Evolutionary conservation across 2,329 filamentous ascomycete species (phyloP).

Genomic region (Botrytis squamosa): DNA sequence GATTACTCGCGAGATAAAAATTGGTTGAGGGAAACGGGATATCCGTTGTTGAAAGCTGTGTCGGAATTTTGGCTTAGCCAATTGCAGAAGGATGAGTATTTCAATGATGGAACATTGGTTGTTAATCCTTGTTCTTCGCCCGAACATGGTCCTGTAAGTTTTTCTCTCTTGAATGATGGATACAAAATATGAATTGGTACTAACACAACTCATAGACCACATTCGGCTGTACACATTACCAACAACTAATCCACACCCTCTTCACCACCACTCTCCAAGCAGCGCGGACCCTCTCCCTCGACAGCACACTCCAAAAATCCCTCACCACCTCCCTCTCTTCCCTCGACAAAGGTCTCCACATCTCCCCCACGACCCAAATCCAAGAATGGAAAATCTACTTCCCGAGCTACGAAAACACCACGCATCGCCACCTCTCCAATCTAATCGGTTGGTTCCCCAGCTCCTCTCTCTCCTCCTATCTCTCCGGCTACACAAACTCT

Average conservation of each 20-base stretch:
- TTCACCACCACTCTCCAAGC: slow-evolving; percentile 22
- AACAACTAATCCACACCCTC: slow-evolving; percentile 50
- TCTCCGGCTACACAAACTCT: slow-evolving; percentile 44
- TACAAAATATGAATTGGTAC: not conserved
- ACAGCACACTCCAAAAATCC: slow-evolving; percentile 37
- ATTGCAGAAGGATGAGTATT: slow-evolving; percentile 50
- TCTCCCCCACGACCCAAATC: slow-evolving; percentile 45
- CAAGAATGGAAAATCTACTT: slow-evolving; percentile 52
- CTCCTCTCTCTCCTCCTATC: slow-evolving; percentile 47
- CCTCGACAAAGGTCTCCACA: slow-evolving; percentile 53
- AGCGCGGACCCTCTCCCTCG: slow-evolving; percentile 17
- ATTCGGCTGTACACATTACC: slow-evolving; percentile 54
- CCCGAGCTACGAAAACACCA: slow-evolving; percentile 40
- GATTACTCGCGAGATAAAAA: slow-evolving; percentile 49
- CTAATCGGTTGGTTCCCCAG: slow-evolving; percentile 58
- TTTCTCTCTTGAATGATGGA: not conserved
- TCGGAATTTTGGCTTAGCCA: slow-evolving; percentile 57
- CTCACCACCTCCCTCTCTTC: slow-evolving; percentile 45
- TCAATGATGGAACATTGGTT: slow-evolving; percentile 52
- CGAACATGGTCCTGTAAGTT: slow-evolving; percentile 48
- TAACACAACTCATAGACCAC: slow-evolving; percentile 41
- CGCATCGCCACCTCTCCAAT: slow-evolving; percentile 55
- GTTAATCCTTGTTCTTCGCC: slow-evolving; percentile 60
- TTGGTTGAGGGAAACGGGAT: slow-evolving; percentile 50
- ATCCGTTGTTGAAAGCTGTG: slow-evolving; percentile 53